These are phyloP conservation scores for Trichosporon sp. DNA, from an alignment of 1,284 basidiomycete species.

Conservation along the genomic window DNA sequence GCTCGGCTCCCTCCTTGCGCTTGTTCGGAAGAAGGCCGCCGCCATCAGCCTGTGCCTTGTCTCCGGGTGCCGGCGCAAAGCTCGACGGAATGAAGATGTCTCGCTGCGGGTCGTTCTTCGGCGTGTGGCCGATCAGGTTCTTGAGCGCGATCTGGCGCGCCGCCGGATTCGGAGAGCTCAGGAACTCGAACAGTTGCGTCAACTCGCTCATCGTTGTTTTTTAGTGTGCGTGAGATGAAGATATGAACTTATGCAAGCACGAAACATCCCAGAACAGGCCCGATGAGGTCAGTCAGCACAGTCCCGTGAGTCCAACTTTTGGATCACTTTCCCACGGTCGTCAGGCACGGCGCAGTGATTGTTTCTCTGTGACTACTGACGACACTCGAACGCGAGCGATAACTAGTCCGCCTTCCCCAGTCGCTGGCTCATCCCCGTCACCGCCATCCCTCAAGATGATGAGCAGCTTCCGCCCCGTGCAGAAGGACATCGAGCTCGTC, in stretches of 20 bases:
- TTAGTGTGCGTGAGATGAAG: neutral
- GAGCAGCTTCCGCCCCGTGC: constrained; percentile 23
- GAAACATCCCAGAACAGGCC: neutral
- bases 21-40: constrained; percentile 42
- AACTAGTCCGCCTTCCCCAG: neutral
- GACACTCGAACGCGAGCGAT: neutral
- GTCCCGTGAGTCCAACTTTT: neutral
- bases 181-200: constrained; percentile 72
- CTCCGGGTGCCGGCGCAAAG: constrained; percentile 41
- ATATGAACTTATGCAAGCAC: neutral
- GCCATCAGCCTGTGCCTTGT: neutral
- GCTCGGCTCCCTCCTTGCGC: constrained; percentile 47
- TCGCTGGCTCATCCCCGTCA: neutral
- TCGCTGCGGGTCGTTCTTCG: constrained; percentile 63
- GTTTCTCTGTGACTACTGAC: neutral
- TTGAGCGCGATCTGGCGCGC: constrained; percentile 79
- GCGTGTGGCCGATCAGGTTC: constrained; percentile 74
- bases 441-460: constrained; percentile 16
- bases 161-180: constrained; percentile 79
- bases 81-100: constrained; percentile 62
- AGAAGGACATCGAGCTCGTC: constrained; percentile 67
- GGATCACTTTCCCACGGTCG: neutral
- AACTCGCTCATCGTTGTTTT: constrained; percentile 37
- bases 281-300: neutral
- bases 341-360: neutral